Evolutionary conservation across 1,284 basidiomycete genomes (phyloP), one percentile per base, ranked within the genome.

Genomic region (Trametes hirsuta): DNA sequence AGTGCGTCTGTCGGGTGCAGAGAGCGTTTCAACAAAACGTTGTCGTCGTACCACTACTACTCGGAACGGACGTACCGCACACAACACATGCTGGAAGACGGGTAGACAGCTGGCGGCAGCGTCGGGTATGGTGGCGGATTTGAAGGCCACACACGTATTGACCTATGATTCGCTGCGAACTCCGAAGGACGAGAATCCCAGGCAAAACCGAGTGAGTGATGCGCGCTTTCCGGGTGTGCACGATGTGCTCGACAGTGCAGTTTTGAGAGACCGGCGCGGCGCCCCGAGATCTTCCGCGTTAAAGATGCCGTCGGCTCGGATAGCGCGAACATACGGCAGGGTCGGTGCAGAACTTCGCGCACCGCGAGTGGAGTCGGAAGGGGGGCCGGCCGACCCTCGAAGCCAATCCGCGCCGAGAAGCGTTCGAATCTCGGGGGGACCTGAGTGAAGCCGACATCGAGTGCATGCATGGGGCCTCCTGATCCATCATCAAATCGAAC

Each of bases 321-420:
- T 46, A 22, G 18, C 48, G 48, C 40, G 49, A 49, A n/a, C 35
- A 41, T 49, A 4, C 47, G 18, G n/a, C 46, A 6, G 30, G 46
- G 18, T 18, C 30, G 30, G 30, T 30, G 8, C 30, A 30, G 4
- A 30, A 30, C 30, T 30, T 30, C 30, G 30, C 8, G 30, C 8
- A 30, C 30, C 30, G 30, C 30, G 30, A 30, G 8, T 30, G 30
- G 30, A 8, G 30, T 30, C 48, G 21, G 30, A 36, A 37, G 47
- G 8, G 15, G n/a, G 47, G 30, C 11, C 22, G 6, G 18, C 47
- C 18, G 21, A 22, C 47, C 55, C 55, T 49, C 47, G 40, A 50
- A 49, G 55, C 14, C 47, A 50, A 56, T 50, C 55, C 55, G 34
- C 47, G 35, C 55, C 34, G 47, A 10, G 45, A 42, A 47, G 24